phyloP scores from a whole-genome alignment of 768 basidiomycete genomes.

The Suillus tomentosus region DNA sequence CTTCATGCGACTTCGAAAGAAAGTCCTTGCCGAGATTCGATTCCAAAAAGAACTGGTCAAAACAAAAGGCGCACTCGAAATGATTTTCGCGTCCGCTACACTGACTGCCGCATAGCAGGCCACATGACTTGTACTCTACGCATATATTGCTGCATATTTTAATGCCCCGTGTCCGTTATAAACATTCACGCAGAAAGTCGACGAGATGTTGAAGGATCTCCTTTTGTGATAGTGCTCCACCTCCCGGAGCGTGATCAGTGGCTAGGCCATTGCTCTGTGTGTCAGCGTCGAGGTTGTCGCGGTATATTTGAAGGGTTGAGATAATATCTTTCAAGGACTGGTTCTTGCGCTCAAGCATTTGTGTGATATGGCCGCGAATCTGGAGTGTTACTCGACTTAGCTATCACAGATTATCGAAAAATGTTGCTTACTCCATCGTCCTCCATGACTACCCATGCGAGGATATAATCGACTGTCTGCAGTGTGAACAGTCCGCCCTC shows the following conservation, averaged over 20 bases:
- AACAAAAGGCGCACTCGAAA: conserved; percentile 85
- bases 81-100: conserved; percentile 73
- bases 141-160: conserved; percentile 17
- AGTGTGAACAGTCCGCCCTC: conserved; percentile 88
- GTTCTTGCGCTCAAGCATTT: conserved; percentile 76
- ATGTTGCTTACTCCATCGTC: conserved; percentile 83
- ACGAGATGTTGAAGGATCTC: conserved; percentile 73
- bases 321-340: conserved; percentile 72
- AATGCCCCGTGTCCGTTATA: conserved; percentile 20
- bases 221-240: conserved; percentile 54
- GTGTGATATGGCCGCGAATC: conserved; percentile 75
- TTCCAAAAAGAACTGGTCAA: conserved; percentile 88
- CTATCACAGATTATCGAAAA: neutral
- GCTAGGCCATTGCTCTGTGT: conserved; percentile 29
- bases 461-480: conserved; percentile 90
- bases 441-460: conserved; percentile 97
- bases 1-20: conserved; percentile 78
- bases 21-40: conserved; percentile 80
- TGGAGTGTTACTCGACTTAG: conserved; percentile 31
- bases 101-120: conserved; percentile 28
- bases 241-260: conserved; percentile 33
- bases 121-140: conserved; percentile 20
- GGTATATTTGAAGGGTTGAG: conserved; percentile 67
- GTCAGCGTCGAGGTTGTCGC: conserved; percentile 70
- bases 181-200: conserved; percentile 49